Evolutionary conservation across 2,329 filamentous ascomycete species (phyloP).

Genomic region (Diaporthe batatas): DNA sequence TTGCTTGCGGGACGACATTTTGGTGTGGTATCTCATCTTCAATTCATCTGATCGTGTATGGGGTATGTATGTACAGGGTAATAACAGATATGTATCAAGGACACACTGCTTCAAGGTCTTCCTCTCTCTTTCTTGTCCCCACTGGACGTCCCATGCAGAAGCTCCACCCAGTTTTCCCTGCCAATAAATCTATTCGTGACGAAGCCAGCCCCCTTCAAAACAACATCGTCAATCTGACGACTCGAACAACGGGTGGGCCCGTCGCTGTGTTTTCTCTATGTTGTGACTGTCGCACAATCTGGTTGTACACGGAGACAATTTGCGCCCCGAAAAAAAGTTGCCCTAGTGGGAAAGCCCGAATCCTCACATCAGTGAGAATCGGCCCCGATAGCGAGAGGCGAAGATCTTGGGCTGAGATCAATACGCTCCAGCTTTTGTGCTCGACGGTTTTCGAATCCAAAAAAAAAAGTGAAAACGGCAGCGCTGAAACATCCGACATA

Average conservation of each 20-base stretch:
- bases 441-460: conserved; percentile 24
- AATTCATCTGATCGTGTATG: conserved; percentile 37
- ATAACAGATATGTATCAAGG: conserved; percentile 32
- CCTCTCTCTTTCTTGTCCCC: conserved; percentile 9
- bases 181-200: conserved; percentile 27
- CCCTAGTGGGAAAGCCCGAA: background rate
- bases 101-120: conserved; percentile 28
- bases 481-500: conserved; percentile 33
- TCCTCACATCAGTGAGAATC: background rate
- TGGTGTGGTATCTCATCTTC: conserved; percentile 35
- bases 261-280: conserved; percentile 24
- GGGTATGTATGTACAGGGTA: conserved; percentile 39
- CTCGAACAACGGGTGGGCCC: background rate
- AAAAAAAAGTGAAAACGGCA: conserved; percentile 21
- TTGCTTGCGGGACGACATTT: too few relatives aligned
- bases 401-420: conserved; percentile 10
- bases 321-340: background rate
- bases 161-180: conserved; percentile 12
- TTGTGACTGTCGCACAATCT: conserved; percentile 22
- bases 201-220: background rate
- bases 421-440: conserved; percentile 7
- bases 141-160: conserved; percentile 20
- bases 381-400: conserved; percentile 7
- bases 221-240: conserved; percentile 9
- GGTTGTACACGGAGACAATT: conserved; percentile 35